These are phyloP conservation scores for Rhododendron simsii DNA, from an alignment of 148 eudicot species.

Conservation along the genomic window DNA sequence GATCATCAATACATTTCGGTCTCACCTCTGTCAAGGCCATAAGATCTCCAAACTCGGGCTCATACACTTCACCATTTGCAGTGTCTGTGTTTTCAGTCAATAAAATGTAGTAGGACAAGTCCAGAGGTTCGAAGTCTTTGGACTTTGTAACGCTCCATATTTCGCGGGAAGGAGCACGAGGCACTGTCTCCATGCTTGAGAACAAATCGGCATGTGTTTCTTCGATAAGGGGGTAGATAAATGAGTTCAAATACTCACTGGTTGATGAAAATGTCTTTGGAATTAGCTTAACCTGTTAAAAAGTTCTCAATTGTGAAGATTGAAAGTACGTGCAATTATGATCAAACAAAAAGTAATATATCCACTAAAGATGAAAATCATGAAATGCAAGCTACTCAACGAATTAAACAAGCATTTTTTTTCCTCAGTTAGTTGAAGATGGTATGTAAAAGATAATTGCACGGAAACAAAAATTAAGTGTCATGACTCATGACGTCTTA, in stretches of 20 bases:
- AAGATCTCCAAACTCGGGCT: conserved; percentile 47
- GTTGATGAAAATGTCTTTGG: conserved; percentile 33
- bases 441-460: no score
- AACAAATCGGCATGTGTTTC: conserved; percentile 47
- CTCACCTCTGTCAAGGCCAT: conserved; percentile 33
- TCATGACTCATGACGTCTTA: no score
- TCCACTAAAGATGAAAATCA: background rate
- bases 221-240: conserved; percentile 39
- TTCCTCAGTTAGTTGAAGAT: background rate
- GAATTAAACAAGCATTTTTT: background rate
- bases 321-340: background rate
- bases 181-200: conserved; percentile 20
- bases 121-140: conserved; percentile 13
- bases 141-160: background rate
- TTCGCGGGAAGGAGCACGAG: conserved; percentile 27
- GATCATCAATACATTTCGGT: conserved; percentile 36
- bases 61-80: conserved; percentile 26
- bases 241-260: conserved; percentile 35
- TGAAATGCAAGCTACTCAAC: background rate
- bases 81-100: conserved; percentile 1
- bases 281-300: conserved; percentile 34
- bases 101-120: conserved; percentile 20
- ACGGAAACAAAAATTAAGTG: no score
- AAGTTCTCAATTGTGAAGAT: background rate
- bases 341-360: background rate